Evolutionary conservation across 805 yeast genomes (phyloP).

Genomic region (Komagataella mondaviorum): DNA sequence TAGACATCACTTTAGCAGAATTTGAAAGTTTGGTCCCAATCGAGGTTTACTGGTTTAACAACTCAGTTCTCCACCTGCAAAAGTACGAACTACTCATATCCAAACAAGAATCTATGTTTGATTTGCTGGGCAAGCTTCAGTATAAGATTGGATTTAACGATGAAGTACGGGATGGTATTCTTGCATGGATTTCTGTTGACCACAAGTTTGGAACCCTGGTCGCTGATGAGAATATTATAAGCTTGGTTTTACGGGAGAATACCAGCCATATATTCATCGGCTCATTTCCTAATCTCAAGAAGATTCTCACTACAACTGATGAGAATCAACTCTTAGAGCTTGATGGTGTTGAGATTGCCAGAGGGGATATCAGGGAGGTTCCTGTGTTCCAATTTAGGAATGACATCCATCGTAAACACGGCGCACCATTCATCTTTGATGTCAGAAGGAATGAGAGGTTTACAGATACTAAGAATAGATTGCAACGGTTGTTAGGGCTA

Average conservation of each 20-base stretch:
- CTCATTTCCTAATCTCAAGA: conserved; percentile 26
- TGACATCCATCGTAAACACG: conserved; percentile 52
- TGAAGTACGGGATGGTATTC: conserved; percentile 28
- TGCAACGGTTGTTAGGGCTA: conserved; percentile 59
- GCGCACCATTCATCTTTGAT: conserved; percentile 77
- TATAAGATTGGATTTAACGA: conserved; percentile 37
- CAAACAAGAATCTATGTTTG: conserved; percentile 38
- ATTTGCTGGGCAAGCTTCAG: conserved; percentile 42
- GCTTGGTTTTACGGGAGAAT: conserved; percentile 20
- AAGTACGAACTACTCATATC: conserved; percentile 60
- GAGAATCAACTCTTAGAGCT: conserved; percentile 6
- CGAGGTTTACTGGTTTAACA: conserved; percentile 58
- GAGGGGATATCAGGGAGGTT: conserved; percentile 26
- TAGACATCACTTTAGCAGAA: conserved; percentile 63
- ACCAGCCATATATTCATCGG: conserved; percentile 26
- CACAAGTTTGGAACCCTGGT: conserved; percentile 18
- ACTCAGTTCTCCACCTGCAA: conserved; percentile 59
- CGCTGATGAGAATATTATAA: conserved; percentile 21
- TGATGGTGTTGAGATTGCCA: not conserved
- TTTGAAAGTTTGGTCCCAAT: conserved; percentile 64
- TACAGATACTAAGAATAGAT: conserved; percentile 45
- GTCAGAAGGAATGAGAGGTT: conserved; percentile 56
- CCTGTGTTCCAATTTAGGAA: conserved; percentile 71
- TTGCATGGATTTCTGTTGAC: conserved; percentile 42
- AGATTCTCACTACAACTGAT: conserved; percentile 11